Conservation (phyloP, 208 protist species). For the Leishmania mexicana region DNA sequence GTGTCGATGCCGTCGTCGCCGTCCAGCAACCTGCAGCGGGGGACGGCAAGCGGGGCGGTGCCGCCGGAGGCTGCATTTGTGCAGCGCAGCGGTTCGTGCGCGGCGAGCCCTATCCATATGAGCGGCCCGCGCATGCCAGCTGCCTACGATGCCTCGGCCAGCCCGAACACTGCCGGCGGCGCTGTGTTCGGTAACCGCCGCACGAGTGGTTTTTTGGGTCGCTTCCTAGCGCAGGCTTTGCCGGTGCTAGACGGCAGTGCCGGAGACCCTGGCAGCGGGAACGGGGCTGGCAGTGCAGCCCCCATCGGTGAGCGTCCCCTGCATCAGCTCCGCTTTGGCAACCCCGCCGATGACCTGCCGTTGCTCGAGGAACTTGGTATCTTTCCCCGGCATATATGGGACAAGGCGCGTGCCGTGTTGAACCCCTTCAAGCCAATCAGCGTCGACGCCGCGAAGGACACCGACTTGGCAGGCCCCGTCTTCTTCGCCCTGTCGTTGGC, state of each 20-base stretch:
- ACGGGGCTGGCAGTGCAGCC: slow-evolving; percentile 3
- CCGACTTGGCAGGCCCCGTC: slow-evolving; percentile 76
- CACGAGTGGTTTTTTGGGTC: slow-evolving; percentile 17
- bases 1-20: slow-evolving; percentile 16
- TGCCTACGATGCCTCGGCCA: slow-evolving; percentile 6
- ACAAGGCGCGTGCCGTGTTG: slow-evolving; percentile 61
- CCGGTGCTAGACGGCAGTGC: slow-evolving; percentile 20
- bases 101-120: slow-evolving; percentile 5
- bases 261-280: neutral
- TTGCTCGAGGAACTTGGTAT: slow-evolving; percentile 86
- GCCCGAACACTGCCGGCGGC: neutral
- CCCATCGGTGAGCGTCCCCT: slow-evolving; percentile 28
- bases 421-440: slow-evolving; percentile 63
- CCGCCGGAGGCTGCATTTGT: slow-evolving; percentile 4
- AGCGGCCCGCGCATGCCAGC: slow-evolving; percentile 20
- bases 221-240: slow-evolving; percentile 27
- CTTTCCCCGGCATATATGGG: slow-evolving; percentile 55
- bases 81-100: neutral
- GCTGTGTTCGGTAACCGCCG: neutral
- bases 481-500: slow-evolving; percentile 77
- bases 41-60: neutral
- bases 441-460: slow-evolving; percentile 45
- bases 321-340: slow-evolving; percentile 81
- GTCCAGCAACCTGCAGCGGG: slow-evolving; percentile 3
- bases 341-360: slow-evolving; percentile 78